phyloP scores from a whole-genome alignment of 1,139 yeast genomes.

The Meyerozyma elateridarum region DNA sequence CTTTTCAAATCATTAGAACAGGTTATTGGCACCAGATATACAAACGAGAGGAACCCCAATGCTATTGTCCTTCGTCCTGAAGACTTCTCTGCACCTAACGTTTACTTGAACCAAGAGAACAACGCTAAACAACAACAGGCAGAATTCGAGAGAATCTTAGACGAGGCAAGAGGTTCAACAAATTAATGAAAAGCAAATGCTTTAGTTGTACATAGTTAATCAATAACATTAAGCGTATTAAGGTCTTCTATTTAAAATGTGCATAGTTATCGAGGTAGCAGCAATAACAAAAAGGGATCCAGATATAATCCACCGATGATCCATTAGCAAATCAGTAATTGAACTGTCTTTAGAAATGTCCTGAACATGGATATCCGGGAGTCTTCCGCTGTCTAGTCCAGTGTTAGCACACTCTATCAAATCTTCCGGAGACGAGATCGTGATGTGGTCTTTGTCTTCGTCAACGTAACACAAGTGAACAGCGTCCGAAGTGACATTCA shows the following conservation, averaged over 20 bases:
- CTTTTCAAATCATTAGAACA: constrained; percentile 42
- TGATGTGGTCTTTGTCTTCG: constrained; percentile 81
- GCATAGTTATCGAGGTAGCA: background rate
- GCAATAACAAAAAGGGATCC: background rate
- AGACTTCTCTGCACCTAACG: constrained; percentile 36
- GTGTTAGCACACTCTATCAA: constrained; percentile 66
- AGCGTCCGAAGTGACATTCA: background rate
- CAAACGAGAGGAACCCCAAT: constrained; percentile 67
- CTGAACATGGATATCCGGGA: too few relatives aligned
- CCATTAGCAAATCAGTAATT: too few relatives aligned
- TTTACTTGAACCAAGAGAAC: constrained; percentile 50
- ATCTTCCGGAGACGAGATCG: constrained; percentile 72
- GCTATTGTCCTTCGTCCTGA: constrained; percentile 47
- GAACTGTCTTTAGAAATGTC: too few relatives aligned
- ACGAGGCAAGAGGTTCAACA: constrained; percentile 32
- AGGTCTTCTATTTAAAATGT: constrained; percentile 1
- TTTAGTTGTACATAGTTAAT: constrained; percentile 1
- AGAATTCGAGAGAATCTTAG: constrained; percentile 26
- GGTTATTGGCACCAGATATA: constrained; percentile 46
- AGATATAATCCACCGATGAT: background rate
- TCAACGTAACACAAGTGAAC: constrained; percentile 58
- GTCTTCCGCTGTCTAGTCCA: too few relatives aligned
- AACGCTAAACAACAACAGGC: constrained; percentile 26
- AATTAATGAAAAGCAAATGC: constrained; percentile 1
- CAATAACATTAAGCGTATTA: background rate